phyloP scores from a whole-genome alignment of 306 rosid species.

The Chamaecrista fasciculata region DNA sequence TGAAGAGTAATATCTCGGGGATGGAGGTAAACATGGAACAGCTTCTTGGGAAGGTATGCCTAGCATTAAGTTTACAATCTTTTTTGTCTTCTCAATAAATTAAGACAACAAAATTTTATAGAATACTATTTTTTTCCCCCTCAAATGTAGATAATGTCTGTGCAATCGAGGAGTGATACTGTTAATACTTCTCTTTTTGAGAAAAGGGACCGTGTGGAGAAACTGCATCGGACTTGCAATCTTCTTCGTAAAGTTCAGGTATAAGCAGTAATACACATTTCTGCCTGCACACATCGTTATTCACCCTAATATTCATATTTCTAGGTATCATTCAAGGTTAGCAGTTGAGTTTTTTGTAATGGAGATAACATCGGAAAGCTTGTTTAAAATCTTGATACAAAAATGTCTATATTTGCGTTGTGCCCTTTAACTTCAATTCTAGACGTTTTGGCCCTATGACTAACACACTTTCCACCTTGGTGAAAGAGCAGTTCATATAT shows the following conservation, averaged over 20 bases:
- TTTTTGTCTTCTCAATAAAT: not conserved
- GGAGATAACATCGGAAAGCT: not conserved
- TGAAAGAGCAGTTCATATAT: conserved; percentile 82
- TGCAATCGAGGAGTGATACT: conserved; percentile 82
- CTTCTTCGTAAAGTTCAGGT: conserved; percentile 97
- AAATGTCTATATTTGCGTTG: not conserved
- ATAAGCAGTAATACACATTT: not conserved
- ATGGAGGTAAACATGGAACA: conserved; percentile 89
- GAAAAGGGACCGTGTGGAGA: conserved; percentile 83
- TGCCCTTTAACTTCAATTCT: conserved; percentile 1
- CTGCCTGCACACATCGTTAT: not conserved
- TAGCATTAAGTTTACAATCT: not conserved
- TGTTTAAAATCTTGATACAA: conserved; percentile 3
- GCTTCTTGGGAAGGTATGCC: conserved; percentile 72
- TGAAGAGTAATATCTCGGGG: conserved; percentile 87
- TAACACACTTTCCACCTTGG: conserved; percentile 22
- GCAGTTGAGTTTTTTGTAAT: not conserved
- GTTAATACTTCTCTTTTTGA: conserved; percentile 79
- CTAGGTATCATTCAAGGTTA: not conserved
- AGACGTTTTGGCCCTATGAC: conserved; percentile 8
- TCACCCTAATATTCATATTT: not conserved
- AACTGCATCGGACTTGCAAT: conserved; percentile 72
- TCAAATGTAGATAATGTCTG: conserved; percentile 81
- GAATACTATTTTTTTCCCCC: not conserved
- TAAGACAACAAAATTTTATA: not conserved